A percentile compares a stretch with the other conserved stretches of the same genome.
phyloP scores from a whole-genome alignment of 805 yeast genomes.

The Blastobotrys robertii region DNA sequence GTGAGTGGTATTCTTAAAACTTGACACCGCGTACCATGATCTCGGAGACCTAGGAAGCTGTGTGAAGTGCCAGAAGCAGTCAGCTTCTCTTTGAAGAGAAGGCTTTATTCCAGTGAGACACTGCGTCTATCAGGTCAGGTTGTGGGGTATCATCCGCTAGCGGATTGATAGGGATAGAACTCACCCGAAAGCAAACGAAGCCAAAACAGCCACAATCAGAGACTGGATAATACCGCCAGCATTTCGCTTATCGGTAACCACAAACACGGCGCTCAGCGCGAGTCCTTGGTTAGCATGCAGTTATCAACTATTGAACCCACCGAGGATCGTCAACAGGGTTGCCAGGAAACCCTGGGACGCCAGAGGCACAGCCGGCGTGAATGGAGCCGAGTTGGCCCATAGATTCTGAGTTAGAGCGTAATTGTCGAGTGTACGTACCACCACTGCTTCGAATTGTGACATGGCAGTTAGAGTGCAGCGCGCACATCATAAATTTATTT shows the following conservation, averaged over 20 bases:
- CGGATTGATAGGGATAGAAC: too few relatives aligned
- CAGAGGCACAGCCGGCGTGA: constrained; percentile 18
- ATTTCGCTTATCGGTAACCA: constrained; percentile 12
- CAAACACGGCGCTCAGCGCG: constrained; percentile 16
- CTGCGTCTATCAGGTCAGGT: too few relatives aligned
- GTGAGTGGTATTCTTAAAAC: too few relatives aligned
- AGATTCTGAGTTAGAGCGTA: neutral
- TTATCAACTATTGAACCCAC: constrained; percentile 7
- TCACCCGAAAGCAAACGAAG: constrained; percentile 31
- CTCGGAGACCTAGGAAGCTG: too few relatives aligned
- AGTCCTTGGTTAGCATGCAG: constrained; percentile 11
- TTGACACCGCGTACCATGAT: too few relatives aligned
- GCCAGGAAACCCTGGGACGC: constrained; percentile 19
- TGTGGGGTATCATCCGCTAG: neutral
- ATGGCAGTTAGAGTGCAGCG: neutral
- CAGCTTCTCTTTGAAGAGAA: too few relatives aligned
- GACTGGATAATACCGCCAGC: constrained; percentile 16
- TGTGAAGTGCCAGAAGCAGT: too few relatives aligned
- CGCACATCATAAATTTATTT: too few relatives aligned
- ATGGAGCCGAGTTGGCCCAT: constrained; percentile 11
- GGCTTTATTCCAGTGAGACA: too few relatives aligned
- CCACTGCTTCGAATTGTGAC: neutral
- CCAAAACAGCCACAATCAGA: constrained; percentile 23
- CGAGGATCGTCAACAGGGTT: constrained; percentile 7
- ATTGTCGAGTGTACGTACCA: neutral